phyloP scores from a whole-genome alignment of 2,329 filamentous ascomycete species.

The Rugonectria rugulosa region DNA sequence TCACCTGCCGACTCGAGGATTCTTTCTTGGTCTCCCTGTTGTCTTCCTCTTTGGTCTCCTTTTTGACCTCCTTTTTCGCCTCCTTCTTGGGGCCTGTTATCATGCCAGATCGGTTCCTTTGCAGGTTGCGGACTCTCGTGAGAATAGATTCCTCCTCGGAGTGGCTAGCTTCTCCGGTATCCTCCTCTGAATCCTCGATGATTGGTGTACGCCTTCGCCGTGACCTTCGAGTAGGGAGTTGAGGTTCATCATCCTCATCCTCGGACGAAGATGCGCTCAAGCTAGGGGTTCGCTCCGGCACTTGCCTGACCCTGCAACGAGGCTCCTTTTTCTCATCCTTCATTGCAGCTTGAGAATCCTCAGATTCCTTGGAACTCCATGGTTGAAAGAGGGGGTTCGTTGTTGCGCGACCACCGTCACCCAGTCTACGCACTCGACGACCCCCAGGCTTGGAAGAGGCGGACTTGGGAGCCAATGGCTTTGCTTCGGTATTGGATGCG shows the following conservation, averaged over 20 bases:
- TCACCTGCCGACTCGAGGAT: not conserved
- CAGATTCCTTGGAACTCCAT: constrained; percentile 39
- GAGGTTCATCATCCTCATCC: constrained; percentile 23
- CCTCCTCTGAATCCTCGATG: constrained; percentile 33
- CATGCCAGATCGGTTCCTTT: constrained; percentile 11
- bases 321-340: constrained; percentile 4
- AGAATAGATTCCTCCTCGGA: constrained; percentile 29
- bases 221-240: constrained; percentile 9
- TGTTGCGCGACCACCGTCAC: constrained; percentile 27
- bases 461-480: constrained; percentile 36
- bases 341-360: constrained; percentile 5
- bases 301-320: constrained; percentile 7
- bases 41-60: too few relatives aligned
- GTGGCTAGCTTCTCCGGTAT: not conserved
- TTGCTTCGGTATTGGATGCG: constrained; percentile 16
- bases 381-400: constrained; percentile 44
- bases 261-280: not conserved
- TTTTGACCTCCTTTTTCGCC: too few relatives aligned
- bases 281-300: constrained; percentile 6
- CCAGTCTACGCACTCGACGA: constrained; percentile 44
- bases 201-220: constrained; percentile 20
- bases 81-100: not conserved
- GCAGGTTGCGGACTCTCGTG: constrained; percentile 32
- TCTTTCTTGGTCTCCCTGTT: constrained; percentile 1
- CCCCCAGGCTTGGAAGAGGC: constrained; percentile 32